Evolutionary conservation across 768 basidiomycete genomes (phyloP).

Genomic region (Strobilomyces echinocephalus): DNA sequence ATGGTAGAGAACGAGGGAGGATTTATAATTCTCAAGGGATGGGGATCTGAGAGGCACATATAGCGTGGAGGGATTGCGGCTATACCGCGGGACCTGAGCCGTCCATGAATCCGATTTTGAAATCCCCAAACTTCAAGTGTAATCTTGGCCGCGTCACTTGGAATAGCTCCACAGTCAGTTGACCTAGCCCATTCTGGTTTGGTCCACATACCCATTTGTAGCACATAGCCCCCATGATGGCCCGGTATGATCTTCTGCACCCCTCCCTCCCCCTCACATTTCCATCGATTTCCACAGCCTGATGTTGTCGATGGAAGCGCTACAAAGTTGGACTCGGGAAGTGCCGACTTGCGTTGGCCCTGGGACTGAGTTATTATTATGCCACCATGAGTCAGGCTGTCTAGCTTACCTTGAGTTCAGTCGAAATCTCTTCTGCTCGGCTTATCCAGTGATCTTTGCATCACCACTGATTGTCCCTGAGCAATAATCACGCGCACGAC

Average conservation of each 20-base stretch:
- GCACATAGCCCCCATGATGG: constrained; percentile 91
- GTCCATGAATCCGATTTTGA: constrained; percentile 23
- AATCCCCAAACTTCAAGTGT: constrained; percentile 23
- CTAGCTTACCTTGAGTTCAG: too few species aligned
- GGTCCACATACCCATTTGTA: constrained; percentile 76
- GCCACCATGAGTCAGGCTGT: too few species aligned
- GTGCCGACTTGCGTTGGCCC: too few species aligned
- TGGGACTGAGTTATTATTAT: too few species aligned
- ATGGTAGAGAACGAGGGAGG: constrained; percentile 12
- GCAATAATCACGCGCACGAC: constrained; percentile 1
- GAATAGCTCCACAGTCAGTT: constrained; percentile 17
- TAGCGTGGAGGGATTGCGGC: constrained; percentile 26
- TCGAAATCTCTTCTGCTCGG: too few species aligned
- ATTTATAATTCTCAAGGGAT: constrained; percentile 28
- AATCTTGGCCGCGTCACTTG: constrained; percentile 56
- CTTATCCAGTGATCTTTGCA: too few species aligned
- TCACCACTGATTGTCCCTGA: too few species aligned
- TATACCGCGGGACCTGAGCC: constrained; percentile 32
- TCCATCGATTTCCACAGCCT: constrained; percentile 78
- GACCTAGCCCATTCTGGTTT: constrained; percentile 16
- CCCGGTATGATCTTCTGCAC: constrained; percentile 91
- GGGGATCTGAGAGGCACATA: constrained; percentile 29
- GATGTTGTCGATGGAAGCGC: constrained; percentile 90
- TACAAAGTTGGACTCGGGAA: constrained; percentile 35
- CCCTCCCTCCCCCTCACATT: constrained; percentile 56